These are phyloP conservation scores for Agaricus blazei DNA, from an alignment of 768 basidiomycete genomes.

Conservation along the genomic window DNA sequence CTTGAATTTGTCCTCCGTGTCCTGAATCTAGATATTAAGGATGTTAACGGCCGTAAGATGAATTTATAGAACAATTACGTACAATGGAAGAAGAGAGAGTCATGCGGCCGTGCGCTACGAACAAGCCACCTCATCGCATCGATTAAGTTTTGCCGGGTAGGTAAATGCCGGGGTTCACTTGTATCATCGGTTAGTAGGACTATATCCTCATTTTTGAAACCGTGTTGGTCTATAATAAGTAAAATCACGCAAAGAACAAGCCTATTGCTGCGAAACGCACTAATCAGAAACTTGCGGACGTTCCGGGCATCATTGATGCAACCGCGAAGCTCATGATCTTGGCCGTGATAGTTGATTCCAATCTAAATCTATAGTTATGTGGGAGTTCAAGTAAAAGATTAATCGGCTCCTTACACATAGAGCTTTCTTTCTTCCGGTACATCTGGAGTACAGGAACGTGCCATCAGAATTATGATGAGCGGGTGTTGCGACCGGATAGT, in stretches of 20 bases:
- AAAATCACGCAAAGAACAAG: neutral
- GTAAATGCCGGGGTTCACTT: slow-evolving; percentile 34
- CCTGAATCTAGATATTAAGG: slow-evolving; percentile 61
- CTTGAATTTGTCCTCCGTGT: slow-evolving; percentile 89
- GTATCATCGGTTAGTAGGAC: slow-evolving; percentile 65
- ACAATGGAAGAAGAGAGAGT: slow-evolving; percentile 80
- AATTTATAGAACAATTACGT: slow-evolving; percentile 14
- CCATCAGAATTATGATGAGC: slow-evolving; percentile 20
- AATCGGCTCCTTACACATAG: slow-evolving; percentile 54
- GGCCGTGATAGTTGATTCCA: slow-evolving; percentile 75
- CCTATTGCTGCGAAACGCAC: slow-evolving; percentile 26
- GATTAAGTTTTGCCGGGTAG: slow-evolving; percentile 43
- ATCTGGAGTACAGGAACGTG: slow-evolving; percentile 69
- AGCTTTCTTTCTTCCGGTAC: slow-evolving; percentile 75
- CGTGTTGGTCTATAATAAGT: slow-evolving; percentile 28
- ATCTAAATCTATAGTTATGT: slow-evolving; percentile 37
- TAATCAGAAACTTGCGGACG: slow-evolving; percentile 60
- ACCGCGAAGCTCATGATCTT: slow-evolving; percentile 57
- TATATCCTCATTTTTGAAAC: slow-evolving; percentile 58
- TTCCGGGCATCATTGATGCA: slow-evolving; percentile 81
- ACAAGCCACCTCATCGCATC: slow-evolving; percentile 60
- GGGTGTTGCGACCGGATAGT: slow-evolving; percentile 5
- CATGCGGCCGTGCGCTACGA: slow-evolving; percentile 57
- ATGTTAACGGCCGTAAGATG: neutral
- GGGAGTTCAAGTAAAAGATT: neutral